phyloP scores from a whole-genome alignment of 306 rosid species.

The Cyclanthera cordifolia region DNA sequence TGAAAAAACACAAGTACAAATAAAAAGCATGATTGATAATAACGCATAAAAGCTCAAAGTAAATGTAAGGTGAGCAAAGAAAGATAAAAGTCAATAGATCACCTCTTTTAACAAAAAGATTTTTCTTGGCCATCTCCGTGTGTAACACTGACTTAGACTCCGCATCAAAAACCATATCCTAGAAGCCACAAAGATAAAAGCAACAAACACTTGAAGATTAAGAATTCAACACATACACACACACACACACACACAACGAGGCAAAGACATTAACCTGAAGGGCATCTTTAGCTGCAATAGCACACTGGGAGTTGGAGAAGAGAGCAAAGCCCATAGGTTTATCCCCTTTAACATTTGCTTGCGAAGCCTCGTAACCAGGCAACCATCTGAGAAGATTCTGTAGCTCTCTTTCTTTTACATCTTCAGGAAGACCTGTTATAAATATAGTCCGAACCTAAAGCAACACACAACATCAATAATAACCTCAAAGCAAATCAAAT shows the following conservation, averaged over 20 bases:
- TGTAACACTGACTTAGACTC: slow-evolving; percentile 82
- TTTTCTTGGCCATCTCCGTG: slow-evolving; percentile 98
- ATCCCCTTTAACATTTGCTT: slow-evolving; percentile 79
- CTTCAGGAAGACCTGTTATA: slow-evolving; percentile 88
- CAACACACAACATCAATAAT: background rate
- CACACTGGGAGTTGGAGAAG: slow-evolving; percentile 55
- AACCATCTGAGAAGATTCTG: slow-evolving; percentile 81
- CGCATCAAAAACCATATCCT: slow-evolving; percentile 82
- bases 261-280: slow-evolving; percentile 44
- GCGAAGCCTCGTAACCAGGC: slow-evolving; percentile 96
- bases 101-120: slow-evolving; percentile 87
- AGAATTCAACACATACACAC: background rate
- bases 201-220: background rate
- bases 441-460: slow-evolving; percentile 74
- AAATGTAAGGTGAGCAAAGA: background rate
- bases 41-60: background rate
- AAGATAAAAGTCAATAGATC: background rate
- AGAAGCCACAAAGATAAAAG: background rate
- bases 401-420: slow-evolving; percentile 83
- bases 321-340: slow-evolving; percentile 98
- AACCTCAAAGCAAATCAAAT: background rate
- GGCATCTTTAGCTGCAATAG: slow-evolving; percentile 73
- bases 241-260: background rate
- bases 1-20: background rate
- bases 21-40: background rate